Evolutionary conservation across 2,329 filamentous ascomycete species (phyloP), one percentile per base, ranked within the genome.

Genomic region (Nakataea oryzae): DNA sequence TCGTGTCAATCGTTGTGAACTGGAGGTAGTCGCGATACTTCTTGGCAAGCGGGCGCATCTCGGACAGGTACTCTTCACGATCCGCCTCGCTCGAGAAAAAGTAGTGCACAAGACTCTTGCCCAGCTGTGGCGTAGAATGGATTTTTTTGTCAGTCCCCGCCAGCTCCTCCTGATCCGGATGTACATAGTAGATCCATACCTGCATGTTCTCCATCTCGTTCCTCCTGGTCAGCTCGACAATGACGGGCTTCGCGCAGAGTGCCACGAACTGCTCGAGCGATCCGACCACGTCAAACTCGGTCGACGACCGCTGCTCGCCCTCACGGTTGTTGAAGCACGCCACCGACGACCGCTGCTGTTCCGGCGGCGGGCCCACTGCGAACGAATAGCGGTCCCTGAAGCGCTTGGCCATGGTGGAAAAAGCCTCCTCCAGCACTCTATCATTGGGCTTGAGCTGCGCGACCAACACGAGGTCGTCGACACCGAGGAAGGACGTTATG

Each of bases 1-100:
- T 63, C 0, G 72, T 70, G 62, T 82, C 77, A 2, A 81, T 75
- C 1, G 77, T 80, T 4, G 79, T 75, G 63, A 82, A 82, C 62
- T 69, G 71, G 14, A 82, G 72, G 62, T 79, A 81, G 14, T 81
- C 78, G 61, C 70, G 65, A 67, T 78, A 80, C 64, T 74, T 75
- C 63, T 75, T 75, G 1, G 80, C 79, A 1, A 80, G 67, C 4
- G 74, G 71, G 21, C 71, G 69, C 59, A 81, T 71, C 7, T 70
- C 67, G 1, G 66, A 57, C 5, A 72, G 67, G 66, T 76, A 81
- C 1, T 62, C 65, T 3, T 74, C 69, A 3, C 74, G 73, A 34
- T 77, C 72, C 11, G 63, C 32, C 0, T 70, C 61, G 11, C 65
- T 67, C 12, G 63, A 54, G 6, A 71, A 65, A 64, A 80, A 75